Conservation (phyloP, 2,329 filamentous ascomycete species). For the Alternaria atra region DNA sequence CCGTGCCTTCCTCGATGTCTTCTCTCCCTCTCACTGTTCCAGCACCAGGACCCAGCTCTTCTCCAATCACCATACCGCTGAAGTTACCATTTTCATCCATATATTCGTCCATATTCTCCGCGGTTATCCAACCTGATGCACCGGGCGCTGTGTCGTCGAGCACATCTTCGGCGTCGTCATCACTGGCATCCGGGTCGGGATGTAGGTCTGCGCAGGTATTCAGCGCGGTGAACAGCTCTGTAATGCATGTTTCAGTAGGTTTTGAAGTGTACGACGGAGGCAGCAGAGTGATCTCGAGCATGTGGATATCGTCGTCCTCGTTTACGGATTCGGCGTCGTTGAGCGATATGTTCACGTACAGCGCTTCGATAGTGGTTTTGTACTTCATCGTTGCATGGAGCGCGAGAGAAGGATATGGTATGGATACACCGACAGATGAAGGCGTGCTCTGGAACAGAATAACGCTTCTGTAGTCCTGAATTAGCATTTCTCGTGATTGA, state of each 20-base stretch:
- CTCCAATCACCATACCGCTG: constrained; percentile 39
- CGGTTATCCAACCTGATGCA: constrained; percentile 85
- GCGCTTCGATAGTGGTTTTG: constrained; percentile 42
- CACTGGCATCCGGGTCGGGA: constrained; percentile 71
- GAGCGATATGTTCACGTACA: constrained; percentile 51
- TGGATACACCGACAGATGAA: constrained; percentile 68
- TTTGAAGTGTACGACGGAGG: constrained; percentile 53
- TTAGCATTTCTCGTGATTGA: constrained; percentile 1
- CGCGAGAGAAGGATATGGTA: constrained; percentile 77
- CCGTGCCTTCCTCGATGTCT: constrained; percentile 38
- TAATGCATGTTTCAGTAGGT: constrained; percentile 46
- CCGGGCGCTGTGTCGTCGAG: constrained; percentile 69
- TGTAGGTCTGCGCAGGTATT: constrained; percentile 79
- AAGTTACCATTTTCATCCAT: constrained; percentile 53
- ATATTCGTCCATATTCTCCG: constrained; percentile 86
- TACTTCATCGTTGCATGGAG: constrained; percentile 77
- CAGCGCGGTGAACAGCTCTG: constrained; percentile 72
- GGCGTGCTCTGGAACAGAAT: constrained; percentile 68
- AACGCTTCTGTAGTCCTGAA: constrained; percentile 56
- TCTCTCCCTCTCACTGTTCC: constrained; percentile 49
- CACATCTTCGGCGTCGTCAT: constrained; percentile 62
- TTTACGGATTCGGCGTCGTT: constrained; percentile 64
- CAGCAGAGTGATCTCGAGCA: constrained; percentile 73
- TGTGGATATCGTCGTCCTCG: constrained; percentile 70
- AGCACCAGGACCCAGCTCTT: constrained; percentile 48